phyloP scores from a whole-genome alignment of 305 asterid genomes.

The Fraxinus sp. region DNA sequence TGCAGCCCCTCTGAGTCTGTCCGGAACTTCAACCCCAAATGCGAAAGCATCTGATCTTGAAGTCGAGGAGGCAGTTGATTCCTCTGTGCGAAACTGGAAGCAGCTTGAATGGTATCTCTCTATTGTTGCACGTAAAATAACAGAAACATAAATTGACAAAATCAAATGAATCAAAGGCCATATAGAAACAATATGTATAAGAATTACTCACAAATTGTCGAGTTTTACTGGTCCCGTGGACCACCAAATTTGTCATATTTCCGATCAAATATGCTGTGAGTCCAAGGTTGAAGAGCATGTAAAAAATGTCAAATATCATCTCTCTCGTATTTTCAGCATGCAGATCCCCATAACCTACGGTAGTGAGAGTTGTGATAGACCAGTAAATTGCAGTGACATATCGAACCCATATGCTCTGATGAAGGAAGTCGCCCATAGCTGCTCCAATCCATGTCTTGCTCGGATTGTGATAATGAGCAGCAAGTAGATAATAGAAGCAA shows the following conservation, averaged over 20 bases:
- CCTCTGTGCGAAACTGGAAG: conserved; percentile 77
- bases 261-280: conserved; percentile 81
- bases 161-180: not conserved
- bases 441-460: conserved; percentile 81
- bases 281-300: conserved; percentile 85
- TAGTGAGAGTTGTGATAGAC: conserved; percentile 82
- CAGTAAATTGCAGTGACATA: conserved; percentile 76
- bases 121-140: conserved; percentile 19
- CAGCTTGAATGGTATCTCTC: conserved; percentile 91
- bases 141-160: not conserved
- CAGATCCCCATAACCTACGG: conserved; percentile 85
- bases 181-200: conserved; percentile 17
- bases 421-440: conserved; percentile 42
- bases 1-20: conserved; percentile 82
- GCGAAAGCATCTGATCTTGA: conserved; percentile 93
- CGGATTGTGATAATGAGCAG: conserved; percentile 64
- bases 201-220: conserved; percentile 67
- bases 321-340: conserved; percentile 72
- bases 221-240: conserved; percentile 77
- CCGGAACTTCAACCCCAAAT: conserved; percentile 82
- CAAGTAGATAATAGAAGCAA: conserved; percentile 78
- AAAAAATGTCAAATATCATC: conserved; percentile 65
- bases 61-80: conserved; percentile 71
- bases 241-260: conserved; percentile 89
- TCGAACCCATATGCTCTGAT: conserved; percentile 58